Base-by-base conservation (phyloP, 2,329 filamentous ascomycete species). In the Davidsoniella neocaledoniae region DNA sequence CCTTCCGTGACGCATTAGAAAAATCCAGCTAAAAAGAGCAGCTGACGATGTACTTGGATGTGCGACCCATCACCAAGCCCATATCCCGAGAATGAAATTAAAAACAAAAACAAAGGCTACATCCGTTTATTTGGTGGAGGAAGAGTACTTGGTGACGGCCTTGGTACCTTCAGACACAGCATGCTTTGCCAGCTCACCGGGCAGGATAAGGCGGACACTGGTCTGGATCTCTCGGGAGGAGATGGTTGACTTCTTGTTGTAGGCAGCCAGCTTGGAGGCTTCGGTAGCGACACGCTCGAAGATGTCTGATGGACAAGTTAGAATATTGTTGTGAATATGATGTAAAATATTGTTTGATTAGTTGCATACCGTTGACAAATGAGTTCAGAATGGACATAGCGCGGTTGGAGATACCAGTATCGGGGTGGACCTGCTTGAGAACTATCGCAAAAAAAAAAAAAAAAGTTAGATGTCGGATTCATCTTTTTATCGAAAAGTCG, bases 231-330 rank as follows among this genome's bases (percentile, higher is more conserved):
- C 91, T 64, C 91, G 84, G 59, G 91, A 96, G 49, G 90, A 96
- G 72, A 98, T 98, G 67, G 91, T 98, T 47, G 90, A 96, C 79
- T 98, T 98, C 84, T 96, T 98, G 83, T 98, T 98, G 79, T 98
- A 98, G 57, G 91, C 91, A 60, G 91, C 91, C 55, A 98, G 83
- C 83, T 98, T 98, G 67, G 86, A 94, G 48, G 91, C 91, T 73
- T 98, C 91, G 53, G 91, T 95, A 57, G 91, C 91, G 60, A 98
- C 90, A 61, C 91, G 88, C 82, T 98, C 91, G 68, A 98, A 98
- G 68, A 98, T 98, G 64, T 98, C 87, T 91, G 55, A n/a, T 25
- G 38, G 50, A 3, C 29, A 49, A 38, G 57, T 60, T 53, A 64
- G 58, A 54, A 56, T 52, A 54, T 21, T 2, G 29, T 25, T 37